Conservation (phyloP, 2,329 filamentous ascomycete species). For the Verticillium alfalfae region DNA sequence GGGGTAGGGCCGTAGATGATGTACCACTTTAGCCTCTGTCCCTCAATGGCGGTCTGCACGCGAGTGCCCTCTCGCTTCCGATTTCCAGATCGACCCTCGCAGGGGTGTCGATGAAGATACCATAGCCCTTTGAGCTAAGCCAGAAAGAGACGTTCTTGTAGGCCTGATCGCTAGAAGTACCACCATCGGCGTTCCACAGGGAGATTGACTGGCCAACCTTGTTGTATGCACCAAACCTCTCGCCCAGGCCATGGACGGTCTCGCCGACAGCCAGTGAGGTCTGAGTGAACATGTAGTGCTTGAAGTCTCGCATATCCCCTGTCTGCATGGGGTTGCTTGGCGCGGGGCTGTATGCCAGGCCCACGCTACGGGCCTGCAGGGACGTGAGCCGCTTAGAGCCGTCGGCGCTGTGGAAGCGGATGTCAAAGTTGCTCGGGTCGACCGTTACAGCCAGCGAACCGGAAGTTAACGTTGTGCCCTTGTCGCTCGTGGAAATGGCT, state of each 20-base stretch:
- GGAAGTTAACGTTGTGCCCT: conserved; percentile 27
- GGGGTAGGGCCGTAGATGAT: conserved; percentile 67
- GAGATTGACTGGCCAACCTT: conserved; percentile 67
- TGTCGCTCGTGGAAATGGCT: conserved; percentile 20
- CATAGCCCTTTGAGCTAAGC: conserved; percentile 68
- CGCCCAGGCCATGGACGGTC: conserved; percentile 68
- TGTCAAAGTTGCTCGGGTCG: conserved; percentile 28
- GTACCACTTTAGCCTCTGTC: conserved; percentile 68
- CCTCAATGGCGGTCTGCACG: conserved; percentile 63
- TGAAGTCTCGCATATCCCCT: conserved; percentile 33
- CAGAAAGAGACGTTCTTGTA: conserved; percentile 71
- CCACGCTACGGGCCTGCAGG: conserved; percentile 31
- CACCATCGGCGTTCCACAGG: conserved; percentile 60
- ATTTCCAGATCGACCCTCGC: conserved; percentile 68
- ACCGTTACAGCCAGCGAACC: conserved; percentile 29
- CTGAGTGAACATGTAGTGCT: conserved; percentile 53
- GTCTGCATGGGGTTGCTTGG: conserved; percentile 26
- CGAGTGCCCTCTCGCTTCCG: conserved; percentile 66
- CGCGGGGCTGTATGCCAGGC: conserved; percentile 27
- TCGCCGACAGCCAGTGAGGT: conserved; percentile 54
- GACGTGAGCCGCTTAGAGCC: conserved; percentile 28
- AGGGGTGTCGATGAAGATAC: conserved; percentile 67
- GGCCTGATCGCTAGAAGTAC: conserved; percentile 63
- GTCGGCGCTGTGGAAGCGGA: conserved; percentile 30
- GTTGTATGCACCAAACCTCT: conserved; percentile 71